A percentile compares a stretch with the other conserved stretches of the same genome.
Conservation (phyloP, 129 eudicot genomes). For the Flaveria ramosissima region DNA sequence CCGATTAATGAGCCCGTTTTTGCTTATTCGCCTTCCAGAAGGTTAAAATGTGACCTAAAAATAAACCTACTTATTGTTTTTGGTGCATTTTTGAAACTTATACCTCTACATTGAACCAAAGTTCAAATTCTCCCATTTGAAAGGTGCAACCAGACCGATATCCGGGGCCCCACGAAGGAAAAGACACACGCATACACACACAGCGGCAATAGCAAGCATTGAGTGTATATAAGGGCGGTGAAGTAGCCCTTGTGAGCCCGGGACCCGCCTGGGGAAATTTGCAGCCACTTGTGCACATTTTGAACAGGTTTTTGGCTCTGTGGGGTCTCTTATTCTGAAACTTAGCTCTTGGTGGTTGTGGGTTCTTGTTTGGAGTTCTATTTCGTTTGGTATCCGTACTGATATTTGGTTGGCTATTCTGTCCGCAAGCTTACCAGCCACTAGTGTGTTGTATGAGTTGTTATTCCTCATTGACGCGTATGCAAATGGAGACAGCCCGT, state of each 20-base stretch:
- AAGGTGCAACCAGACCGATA: conserved; percentile 56
- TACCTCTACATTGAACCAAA: conserved; percentile 60
- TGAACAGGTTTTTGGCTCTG: conserved; percentile 52
- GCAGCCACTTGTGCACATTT: conserved; percentile 55
- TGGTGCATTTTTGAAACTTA: background rate
- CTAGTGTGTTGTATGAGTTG: conserved; percentile 66
- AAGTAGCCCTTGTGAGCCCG: conserved; percentile 62
- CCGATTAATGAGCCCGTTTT: conserved; percentile 36
- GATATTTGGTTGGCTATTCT: conserved; percentile 63
- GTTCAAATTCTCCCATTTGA: conserved; percentile 72
- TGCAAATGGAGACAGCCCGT: conserved; percentile 72
- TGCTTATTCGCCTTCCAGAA: conserved; percentile 40
- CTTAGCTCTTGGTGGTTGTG: conserved; percentile 32
- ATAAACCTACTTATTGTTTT: conserved; percentile 32
- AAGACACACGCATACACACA: conserved; percentile 93
- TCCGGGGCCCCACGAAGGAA: conserved; percentile 72
- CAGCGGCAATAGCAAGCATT: conserved; percentile 94
- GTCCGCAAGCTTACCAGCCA: conserved; percentile 68
- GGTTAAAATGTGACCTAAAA: conserved; percentile 33
- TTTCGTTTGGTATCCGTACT: conserved; percentile 52
- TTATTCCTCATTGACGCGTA: conserved; percentile 77
- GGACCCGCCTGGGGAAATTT: conserved; percentile 48
- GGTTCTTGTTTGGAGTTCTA: conserved; percentile 39
- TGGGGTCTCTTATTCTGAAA: conserved; percentile 29
- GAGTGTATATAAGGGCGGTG: conserved; percentile 85